Base-by-base conservation (phyloP, 176 grass and related monocot species). In the Ampelocalamus luodianensis region DNA sequence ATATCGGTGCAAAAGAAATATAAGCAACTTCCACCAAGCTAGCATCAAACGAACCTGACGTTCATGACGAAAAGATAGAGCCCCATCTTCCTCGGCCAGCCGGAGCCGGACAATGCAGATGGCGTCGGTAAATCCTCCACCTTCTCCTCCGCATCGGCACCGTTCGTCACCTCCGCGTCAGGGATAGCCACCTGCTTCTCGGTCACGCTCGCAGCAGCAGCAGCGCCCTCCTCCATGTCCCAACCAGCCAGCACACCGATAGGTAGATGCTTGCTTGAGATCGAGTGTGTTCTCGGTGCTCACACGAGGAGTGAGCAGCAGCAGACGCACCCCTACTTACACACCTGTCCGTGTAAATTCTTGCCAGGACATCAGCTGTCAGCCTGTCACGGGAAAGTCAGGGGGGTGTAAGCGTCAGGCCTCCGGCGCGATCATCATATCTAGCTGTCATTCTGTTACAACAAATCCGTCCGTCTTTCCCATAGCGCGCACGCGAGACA, bases 51-150 rank as follows among this genome's bases (percentile, higher is more conserved):
- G 46, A 36, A 90, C 90, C 93, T 84, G 70, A 92, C 75, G 88
- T 95, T 88, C 86, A 90, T 79, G 80, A 89, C 20, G 71, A 95
- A 92, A 17, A 95, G 77, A 50, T 90, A 87, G 63, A 95, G 60
- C 72, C 93, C 90, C 5, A 67, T 86, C 76, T 81, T 88, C 80
- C 90, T 84, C n/a, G 83, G 65, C 43, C 79, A 69, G 46, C 85
- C 71, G 18, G 83, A 36, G 55, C 85, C 71, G 18, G 83, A 36
- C 79, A 85, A 76, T 70, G 90, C 58, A 12, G 61, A 23, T n/a
- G 43, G 77, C 64, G 49, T 72, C 10, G 74, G 74, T 18, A 50
- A 6, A 1, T 55, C 65, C 66, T 56, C 76, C 39, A 6, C 59
- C 79, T 83, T 79, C 73, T 39, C 43, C 56, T 58, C 74, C 10